Base-by-base conservation (phyloP, 345 rosid species). In the Lagerstroemia speciosa region DNA sequence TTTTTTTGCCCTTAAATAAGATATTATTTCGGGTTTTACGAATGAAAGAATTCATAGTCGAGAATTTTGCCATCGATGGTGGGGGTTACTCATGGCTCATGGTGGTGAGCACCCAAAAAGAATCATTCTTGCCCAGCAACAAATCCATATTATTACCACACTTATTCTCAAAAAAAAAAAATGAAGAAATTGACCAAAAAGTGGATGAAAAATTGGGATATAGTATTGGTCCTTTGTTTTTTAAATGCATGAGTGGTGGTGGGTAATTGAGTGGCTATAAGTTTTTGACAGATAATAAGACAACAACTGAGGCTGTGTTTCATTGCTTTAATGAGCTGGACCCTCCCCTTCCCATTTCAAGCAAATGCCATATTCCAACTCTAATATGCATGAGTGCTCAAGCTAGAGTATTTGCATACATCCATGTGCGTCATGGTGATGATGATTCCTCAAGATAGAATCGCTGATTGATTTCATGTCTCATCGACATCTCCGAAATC, bases 251-350 rank as follows among this genome's bases (percentile, higher is more conserved):
- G 46, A 57, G 64, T 68, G 71, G 52, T 36, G 8, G 38, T 9
- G 2, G 14, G 14, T 40, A 68, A 69, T 69, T 41, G 65, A 58
- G 72, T 69, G 65, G 72, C 41, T 58, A 29, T 16, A 40, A 41
- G 37, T 69, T 69, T 38, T 58, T 60, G 65, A 24, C 64, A 38
- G 71, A 60, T 57, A 57, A 68, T 6, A 30, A 55, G 71, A 60
- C 72, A 69, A 58, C 65, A 41, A 5, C 27, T 69, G 65, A 50
- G 66, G 37, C 33, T 30, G 30, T 3, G 37, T 41, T 34, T 61
- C 8, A 8, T 53, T 22, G 65, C 55, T 58, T 69, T 69, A 58
- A 60, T 69, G 66, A 60, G 72, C 65, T 69, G 71, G 65, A 69
- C 50, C 71, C 46, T n/a, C 6, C 14, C 71, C 71, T 22, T 17